Evolutionary conservation across 441 rosid species (phyloP), one percentile per base, ranked within the genome.

Genomic region (Gossypium gossypioides): DNA sequence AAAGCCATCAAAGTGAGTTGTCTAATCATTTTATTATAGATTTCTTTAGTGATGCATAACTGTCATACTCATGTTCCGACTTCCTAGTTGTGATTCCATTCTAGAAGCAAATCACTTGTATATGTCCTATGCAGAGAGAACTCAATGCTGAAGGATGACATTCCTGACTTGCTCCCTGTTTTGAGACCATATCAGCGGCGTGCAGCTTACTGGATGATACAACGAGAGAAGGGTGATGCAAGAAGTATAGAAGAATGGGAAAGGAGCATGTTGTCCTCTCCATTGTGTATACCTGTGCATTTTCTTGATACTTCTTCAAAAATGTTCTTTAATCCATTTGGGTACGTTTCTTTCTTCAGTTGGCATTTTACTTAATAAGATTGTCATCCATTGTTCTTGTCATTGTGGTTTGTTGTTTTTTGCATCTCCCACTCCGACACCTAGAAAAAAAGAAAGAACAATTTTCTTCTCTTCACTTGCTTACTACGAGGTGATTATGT

Each of bases 161-260:
- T 89, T 64, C 84, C 85, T 72, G 90, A 86, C 85, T 77, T 95
- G 86, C 89, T 88, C 42, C 97, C 96, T 73, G 83, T 81, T 44
- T 81, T 95, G 73, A 88, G 97, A 83, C 95, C 97, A 55, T 95
- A 95, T 84, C 97, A 91, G 78, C 88, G 89, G 6, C 96, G 99
- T 62, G 99, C 99, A 42, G 97, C 88, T 71, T 81, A 84, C 76
- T 95, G 99, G 99, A 95, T 95, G 99, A 86, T 91, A 72, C 88
- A 87, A 72, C 83, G 85, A 81, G 99, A 91, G 89, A 91, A 84
- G 81, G 88, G 92, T 65, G 83, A 75, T 75, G 80, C 79, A 59
- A 76, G 79, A 74, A 79, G 57, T 68, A 75, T 66, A 68, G 79
- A 42, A 66, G 78, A 74, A 55, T 79, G 63, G 74, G 84, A 84